These are phyloP conservation scores for Emergomyces orientalis DNA, from an alignment of 2,329 filamentous ascomycete species.

Conservation along the genomic window DNA sequence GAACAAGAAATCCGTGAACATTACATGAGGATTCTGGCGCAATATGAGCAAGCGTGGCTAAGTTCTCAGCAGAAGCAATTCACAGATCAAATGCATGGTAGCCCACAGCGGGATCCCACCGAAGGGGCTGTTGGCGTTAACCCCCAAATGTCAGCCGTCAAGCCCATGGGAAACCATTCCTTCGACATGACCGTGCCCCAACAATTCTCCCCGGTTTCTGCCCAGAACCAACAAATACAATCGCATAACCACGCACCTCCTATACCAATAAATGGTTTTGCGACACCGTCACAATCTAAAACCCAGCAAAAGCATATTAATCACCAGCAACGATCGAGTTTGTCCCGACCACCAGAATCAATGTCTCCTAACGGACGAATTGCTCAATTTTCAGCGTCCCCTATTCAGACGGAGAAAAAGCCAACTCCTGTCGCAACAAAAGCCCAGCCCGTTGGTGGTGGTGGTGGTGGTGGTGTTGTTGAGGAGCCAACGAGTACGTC, in stretches of 20 bases:
- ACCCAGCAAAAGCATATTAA: conserved; percentile 23
- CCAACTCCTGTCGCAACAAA: conserved; percentile 17
- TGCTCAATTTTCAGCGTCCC: conserved; percentile 8
- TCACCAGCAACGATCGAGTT: conserved; percentile 21
- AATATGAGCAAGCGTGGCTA: conserved; percentile 57
- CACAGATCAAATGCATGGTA: conserved; percentile 35
- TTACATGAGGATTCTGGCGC: conserved; percentile 65
- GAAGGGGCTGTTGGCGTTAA: conserved; percentile 34
- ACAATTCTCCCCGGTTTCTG: conserved; percentile 23
- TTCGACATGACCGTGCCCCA: conserved; percentile 8
- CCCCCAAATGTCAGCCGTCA: conserved; percentile 39
- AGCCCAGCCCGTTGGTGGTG: conserved; percentile 8
- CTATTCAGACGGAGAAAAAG: conserved; percentile 16
- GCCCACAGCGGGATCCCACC: conserved; percentile 31
- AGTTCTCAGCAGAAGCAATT: conserved; percentile 37
- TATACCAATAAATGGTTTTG: conserved; percentile 32
- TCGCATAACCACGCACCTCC: conserved; percentile 24
- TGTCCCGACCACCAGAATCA: conserved; percentile 21
- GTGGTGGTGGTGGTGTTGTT: not conserved
- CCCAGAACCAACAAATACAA: conserved; percentile 16
- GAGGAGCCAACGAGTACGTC: conserved; percentile 10
- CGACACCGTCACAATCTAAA: conserved; percentile 30
- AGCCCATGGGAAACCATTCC: conserved; percentile 25
- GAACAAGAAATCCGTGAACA: conserved; percentile 59
- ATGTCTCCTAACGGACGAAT: conserved; percentile 18